Percentiles rank a stretch among this genome's conserved stretches.
phyloP scores from a whole-genome alignment of 257 asterid genomes.

The Solanum chilense region DNA sequence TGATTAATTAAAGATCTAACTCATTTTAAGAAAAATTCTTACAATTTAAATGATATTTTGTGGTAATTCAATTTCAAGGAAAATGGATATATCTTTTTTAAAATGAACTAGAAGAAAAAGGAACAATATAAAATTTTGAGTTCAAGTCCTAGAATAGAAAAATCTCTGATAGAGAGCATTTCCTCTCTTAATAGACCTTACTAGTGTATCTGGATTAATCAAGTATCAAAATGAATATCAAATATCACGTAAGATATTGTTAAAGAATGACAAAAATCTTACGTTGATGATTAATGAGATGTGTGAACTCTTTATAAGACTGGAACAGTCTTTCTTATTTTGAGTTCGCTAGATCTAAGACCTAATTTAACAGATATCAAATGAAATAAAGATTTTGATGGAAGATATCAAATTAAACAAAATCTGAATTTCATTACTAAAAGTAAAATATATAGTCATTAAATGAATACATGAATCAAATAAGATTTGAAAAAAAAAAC shows the following conservation, averaged over 20 bases:
- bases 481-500: not conserved
- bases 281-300: no score
- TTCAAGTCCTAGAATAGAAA: not conserved
- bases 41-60: not conserved
- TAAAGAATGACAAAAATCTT: no score
- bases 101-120: not conserved
- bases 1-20: not conserved
- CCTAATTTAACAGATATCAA: not conserved
- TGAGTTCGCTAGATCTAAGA: no score
- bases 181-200: not conserved
- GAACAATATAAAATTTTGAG: not conserved
- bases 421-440: not conserved
- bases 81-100: no score
- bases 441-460: not conserved
- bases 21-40: not conserved
- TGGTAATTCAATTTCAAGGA: no score
- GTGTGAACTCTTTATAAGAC: no score
- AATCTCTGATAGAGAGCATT: not conserved
- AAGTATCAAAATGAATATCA: not conserved
- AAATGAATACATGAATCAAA: not conserved
- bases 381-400: not conserved
- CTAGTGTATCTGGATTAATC: not conserved
- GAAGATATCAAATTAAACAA: not conserved
- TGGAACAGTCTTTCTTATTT: no score
- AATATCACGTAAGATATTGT: not conserved